Percentiles rank a stretch among this genome's conserved stretches.
phyloP scores from a whole-genome alignment of 2,329 filamentous ascomycete species.

The Trichophyton equinum region DNA sequence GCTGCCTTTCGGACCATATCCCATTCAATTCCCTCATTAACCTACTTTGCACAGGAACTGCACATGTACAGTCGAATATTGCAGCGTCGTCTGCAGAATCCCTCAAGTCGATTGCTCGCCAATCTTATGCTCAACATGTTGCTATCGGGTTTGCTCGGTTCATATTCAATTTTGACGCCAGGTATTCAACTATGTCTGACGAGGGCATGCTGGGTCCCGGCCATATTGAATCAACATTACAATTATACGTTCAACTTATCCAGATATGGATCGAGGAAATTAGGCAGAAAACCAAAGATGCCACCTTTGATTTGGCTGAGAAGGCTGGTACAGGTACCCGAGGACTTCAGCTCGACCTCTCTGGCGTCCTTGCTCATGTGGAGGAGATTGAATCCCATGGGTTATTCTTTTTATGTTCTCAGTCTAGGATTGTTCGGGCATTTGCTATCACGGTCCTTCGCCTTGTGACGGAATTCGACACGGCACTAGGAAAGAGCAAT shows the following conservation, averaged over 20 bases:
- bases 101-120: conserved; percentile 84
- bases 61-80: conserved; percentile 86
- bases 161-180: conserved; percentile 96
- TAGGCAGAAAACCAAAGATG: conserved; percentile 67
- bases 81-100: conserved; percentile 85
- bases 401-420: conserved; percentile 92
- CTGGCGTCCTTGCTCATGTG: conserved; percentile 80
- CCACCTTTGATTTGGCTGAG: conserved; percentile 52
- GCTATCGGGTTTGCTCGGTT: conserved; percentile 94
- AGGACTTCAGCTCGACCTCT: conserved; percentile 68
- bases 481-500: conserved; percentile 66
- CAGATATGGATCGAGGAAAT: conserved; percentile 98
- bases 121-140: conserved; percentile 86
- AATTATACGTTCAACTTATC: conserved; percentile 82
- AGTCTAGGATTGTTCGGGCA: conserved; percentile 74
- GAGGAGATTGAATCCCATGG: conserved; percentile 96
- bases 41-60: conserved; percentile 87
- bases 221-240: conserved; percentile 88
- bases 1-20: conserved; percentile 83
- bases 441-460: conserved; percentile 88
- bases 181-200: conserved; percentile 95
- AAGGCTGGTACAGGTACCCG: conserved; percentile 53
- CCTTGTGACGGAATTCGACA: conserved; percentile 87
- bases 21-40: conserved; percentile 91
- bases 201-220: conserved; percentile 88